These are phyloP conservation scores for Pyricularia pennisetigena DNA, from an alignment of 2,329 filamentous ascomycete species.

Conservation along the genomic window DNA sequence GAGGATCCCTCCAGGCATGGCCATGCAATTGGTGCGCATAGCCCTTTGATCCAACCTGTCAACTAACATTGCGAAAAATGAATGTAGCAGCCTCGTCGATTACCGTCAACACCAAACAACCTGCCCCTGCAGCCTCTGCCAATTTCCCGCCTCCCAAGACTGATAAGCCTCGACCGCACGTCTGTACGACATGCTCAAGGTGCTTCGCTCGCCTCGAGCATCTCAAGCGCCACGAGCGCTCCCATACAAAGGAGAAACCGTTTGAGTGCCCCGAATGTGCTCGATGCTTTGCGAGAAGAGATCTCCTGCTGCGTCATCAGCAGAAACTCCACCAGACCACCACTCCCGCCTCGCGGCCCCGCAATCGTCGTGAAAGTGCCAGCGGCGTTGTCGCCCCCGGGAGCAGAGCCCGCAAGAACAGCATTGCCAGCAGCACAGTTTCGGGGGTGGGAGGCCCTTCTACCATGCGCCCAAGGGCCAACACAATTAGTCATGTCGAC, in stretches of 20 bases:
- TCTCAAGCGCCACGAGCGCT: slow-evolving; percentile 91
- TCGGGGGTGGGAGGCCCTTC: slow-evolving; percentile 30
- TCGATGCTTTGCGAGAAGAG: slow-evolving; percentile 87
- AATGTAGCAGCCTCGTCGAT: slow-evolving; percentile 33
- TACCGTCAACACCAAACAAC: slow-evolving; percentile 36
- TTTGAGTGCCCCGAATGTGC: slow-evolving; percentile 95
- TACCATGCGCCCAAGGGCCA: slow-evolving; percentile 76
- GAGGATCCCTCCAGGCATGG: not conserved
- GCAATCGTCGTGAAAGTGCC: slow-evolving; percentile 83
- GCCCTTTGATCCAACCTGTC: not conserved
- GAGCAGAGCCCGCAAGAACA: slow-evolving; percentile 83
- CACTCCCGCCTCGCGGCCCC: slow-evolving; percentile 75
- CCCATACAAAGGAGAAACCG: slow-evolving; percentile 98
- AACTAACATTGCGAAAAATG: not conserved
- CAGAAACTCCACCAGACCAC: slow-evolving; percentile 96
- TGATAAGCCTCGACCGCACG: slow-evolving; percentile 92
- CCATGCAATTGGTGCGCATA: not conserved
- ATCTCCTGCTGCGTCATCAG: slow-evolving; percentile 87
- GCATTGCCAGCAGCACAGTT: slow-evolving; percentile 53
- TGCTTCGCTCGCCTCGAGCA: slow-evolving; percentile 95
- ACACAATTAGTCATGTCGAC: slow-evolving; percentile 94
- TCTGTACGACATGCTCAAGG: slow-evolving; percentile 82
- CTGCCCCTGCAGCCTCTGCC: slow-evolving; percentile 22
- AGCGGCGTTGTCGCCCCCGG: slow-evolving; percentile 57
- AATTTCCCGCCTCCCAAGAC: slow-evolving; percentile 79